A percentile compares a stretch with the other conserved stretches of the same genome.
Evolutionary conservation across 148 eudicot species (phyloP).

Genomic region (Gaultheria prostrata): DNA sequence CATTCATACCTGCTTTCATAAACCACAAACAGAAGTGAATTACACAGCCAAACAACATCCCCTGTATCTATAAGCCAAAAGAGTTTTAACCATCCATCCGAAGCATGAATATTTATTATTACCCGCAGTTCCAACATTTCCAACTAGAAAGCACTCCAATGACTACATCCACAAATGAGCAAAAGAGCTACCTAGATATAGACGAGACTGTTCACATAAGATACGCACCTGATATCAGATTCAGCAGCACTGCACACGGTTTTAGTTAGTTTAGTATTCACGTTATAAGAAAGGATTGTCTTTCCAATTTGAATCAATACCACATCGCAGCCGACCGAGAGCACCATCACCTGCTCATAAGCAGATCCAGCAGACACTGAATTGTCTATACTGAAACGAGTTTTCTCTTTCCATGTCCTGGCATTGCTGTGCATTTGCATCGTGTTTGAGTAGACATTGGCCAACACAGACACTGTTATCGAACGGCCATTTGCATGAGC

Average conservation of each 20-base stretch:
- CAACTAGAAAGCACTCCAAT: not conserved
- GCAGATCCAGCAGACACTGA: not conserved
- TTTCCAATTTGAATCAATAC: slow-evolving; percentile 30
- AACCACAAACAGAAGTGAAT: not conserved
- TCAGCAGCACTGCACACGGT: slow-evolving; percentile 7
- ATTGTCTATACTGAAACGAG: not conserved
- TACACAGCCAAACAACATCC: not conserved
- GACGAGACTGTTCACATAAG: slow-evolving; percentile 45
- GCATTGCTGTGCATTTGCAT: slow-evolving; percentile 28
- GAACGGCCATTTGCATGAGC: slow-evolving; percentile 10
- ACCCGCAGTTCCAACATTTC: not conserved
- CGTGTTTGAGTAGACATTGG: slow-evolving; percentile 29
- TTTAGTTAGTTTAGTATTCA: slow-evolving; percentile 23
- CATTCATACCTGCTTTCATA: not conserved
- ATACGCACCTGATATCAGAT: slow-evolving; percentile 8
- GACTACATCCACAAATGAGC: not conserved
- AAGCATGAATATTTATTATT: not conserved
- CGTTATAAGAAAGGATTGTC: slow-evolving; percentile 14
- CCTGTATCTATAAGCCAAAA: not conserved
- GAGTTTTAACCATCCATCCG: not conserved
- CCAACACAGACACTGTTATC: slow-evolving; percentile 20
- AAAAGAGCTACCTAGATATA: slow-evolving; percentile 15
- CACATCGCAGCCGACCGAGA: slow-evolving; percentile 17
- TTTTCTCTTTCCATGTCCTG: slow-evolving; percentile 19
- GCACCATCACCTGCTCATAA: slow-evolving; percentile 10